phyloP scores from a whole-genome alignment of 2,329 filamentous ascomycete genomes.

The Ceratocystis papillata region DNA sequence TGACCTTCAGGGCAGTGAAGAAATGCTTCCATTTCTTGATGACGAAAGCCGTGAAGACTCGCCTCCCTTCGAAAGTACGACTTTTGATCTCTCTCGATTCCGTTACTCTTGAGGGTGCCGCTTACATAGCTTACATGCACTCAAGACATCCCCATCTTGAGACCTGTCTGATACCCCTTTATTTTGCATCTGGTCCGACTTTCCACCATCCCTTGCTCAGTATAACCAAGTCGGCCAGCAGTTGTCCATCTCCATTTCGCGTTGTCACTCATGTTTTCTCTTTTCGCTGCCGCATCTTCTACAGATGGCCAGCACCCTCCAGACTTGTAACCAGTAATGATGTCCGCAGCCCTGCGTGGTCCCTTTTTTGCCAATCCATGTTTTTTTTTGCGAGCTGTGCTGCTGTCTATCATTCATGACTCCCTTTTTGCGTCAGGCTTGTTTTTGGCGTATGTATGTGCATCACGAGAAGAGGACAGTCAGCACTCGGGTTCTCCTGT shows the following conservation, averaged over 20 bases:
- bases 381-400: background rate
- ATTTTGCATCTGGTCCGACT: slow-evolving; percentile 14
- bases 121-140: slow-evolving; percentile 3
- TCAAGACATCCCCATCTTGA: background rate
- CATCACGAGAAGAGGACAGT: no score
- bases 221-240: slow-evolving; percentile 11
- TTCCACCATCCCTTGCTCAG: background rate
- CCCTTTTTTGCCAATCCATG: background rate
- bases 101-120: slow-evolving; percentile 5
- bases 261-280: background rate
- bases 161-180: slow-evolving; percentile 9
- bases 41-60: slow-evolving; percentile 36
- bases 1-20: slow-evolving; percentile 41
- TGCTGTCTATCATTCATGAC: no score
- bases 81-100: slow-evolving; percentile 21
- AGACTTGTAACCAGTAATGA: slow-evolving; percentile 1
- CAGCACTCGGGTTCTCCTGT: no score
- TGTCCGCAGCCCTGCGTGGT: background rate
- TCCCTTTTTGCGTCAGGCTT: background rate
- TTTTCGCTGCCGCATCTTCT: background rate
- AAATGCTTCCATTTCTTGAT: slow-evolving; percentile 45
- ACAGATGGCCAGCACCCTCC: background rate
- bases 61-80: background rate
- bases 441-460: background rate
- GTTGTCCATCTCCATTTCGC: background rate